A percentile compares a stretch with the other conserved stretches of the same genome.
These are phyloP conservation scores for Hypoxylon subgilvum DNA, from an alignment of 495 filamentous ascomycete species.

Conservation along the genomic window DNA sequence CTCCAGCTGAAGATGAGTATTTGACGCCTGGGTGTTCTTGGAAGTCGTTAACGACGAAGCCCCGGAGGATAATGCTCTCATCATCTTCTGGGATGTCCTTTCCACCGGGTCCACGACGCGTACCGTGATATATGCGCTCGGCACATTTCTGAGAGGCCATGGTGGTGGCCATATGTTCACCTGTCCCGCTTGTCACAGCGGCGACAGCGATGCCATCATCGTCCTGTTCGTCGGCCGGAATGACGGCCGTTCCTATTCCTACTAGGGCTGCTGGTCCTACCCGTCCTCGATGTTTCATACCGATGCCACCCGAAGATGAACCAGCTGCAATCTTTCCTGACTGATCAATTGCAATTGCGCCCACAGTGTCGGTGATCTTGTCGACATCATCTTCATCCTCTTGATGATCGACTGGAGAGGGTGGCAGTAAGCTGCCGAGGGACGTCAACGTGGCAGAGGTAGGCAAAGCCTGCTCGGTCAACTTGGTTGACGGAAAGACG, in stretches of 20 bases:
- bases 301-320: conserved; percentile 98
- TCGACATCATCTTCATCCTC: conserved; percentile 49
- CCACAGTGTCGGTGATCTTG: conserved; percentile 87
- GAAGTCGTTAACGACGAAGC: conserved; percentile 79
- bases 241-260: conserved; percentile 84
- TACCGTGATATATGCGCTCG: conserved; percentile 72
- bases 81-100: conserved; percentile 62
- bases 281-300: conserved; percentile 93
- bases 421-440: not conserved
- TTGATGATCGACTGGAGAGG: not conserved
- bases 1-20: conserved; percentile 71
- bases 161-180: conserved; percentile 95
- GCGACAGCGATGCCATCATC: conserved; percentile 68
- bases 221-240: conserved; percentile 67
- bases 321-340: conserved; percentile 89
- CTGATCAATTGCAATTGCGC: conserved; percentile 87
- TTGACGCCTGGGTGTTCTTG: conserved; percentile 80
- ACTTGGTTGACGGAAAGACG: too few relatives aligned
- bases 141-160: conserved; percentile 81
- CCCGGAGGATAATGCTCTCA: conserved; percentile 73
- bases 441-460: too few relatives aligned
- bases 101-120: conserved; percentile 64
- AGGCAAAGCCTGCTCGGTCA: too few relatives aligned
- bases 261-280: conserved; percentile 91
- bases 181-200: conserved; percentile 87